Conservation (phyloP, 2,329 filamentous ascomycete species). For the Cladophialophora bantiana region DNA sequence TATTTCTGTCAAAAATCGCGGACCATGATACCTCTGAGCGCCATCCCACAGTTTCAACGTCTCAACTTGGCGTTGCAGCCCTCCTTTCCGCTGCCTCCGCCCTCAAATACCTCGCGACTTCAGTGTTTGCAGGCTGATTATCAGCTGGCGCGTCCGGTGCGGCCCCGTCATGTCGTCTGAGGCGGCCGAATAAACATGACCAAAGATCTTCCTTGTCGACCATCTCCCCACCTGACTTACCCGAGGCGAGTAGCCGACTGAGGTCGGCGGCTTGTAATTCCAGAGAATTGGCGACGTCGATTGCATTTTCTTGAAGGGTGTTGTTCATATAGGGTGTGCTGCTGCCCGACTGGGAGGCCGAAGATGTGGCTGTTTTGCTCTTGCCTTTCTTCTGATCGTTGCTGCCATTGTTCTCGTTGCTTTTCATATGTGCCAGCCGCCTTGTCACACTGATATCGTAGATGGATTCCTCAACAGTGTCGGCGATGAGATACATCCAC, state of each 20-base stretch:
- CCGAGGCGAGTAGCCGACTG: constrained; percentile 72
- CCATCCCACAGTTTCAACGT: not conserved
- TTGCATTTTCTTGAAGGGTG: constrained; percentile 60
- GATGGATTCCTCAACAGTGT: constrained; percentile 90
- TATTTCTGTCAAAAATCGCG: too few relatives aligned
- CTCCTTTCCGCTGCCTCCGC: constrained; percentile 61
- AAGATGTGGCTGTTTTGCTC: constrained; percentile 41
- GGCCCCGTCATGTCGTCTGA: constrained; percentile 42
- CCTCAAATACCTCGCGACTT: constrained; percentile 60
- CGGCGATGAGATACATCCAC: constrained; percentile 92
- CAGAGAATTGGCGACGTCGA: constrained; percentile 84
- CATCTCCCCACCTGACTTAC: constrained; percentile 76
- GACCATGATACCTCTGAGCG: not conserved
- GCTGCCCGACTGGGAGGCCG: constrained; percentile 44
- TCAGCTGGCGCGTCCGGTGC: constrained; percentile 28
- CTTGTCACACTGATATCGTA: constrained; percentile 83
- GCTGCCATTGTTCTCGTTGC: constrained; percentile 42
- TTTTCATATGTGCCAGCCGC: constrained; percentile 77
- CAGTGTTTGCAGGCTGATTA: constrained; percentile 46
- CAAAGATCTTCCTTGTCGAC: constrained; percentile 82
- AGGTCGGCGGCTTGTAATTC: constrained; percentile 79
- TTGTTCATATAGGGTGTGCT: constrained; percentile 39
- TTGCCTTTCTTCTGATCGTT: constrained; percentile 42
- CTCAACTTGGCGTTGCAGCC: not conserved
- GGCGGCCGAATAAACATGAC: constrained; percentile 79